Percentiles rank a stretch among this genome's conserved stretches.
phyloP scores from a whole-genome alignment of 1,139 yeast species.

The Yamadazyma mexicana region DNA sequence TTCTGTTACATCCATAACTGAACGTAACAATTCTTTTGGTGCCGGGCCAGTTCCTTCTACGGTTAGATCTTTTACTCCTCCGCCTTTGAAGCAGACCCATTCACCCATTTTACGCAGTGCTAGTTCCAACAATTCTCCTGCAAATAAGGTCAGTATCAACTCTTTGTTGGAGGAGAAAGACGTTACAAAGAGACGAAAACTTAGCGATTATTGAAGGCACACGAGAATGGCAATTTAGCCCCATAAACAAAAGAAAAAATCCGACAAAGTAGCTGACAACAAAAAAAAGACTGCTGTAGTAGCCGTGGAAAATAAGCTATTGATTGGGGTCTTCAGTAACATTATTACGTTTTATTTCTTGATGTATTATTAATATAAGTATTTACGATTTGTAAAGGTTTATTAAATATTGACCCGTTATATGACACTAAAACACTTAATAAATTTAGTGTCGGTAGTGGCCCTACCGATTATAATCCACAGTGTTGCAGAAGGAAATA shows the following conservation, averaged over 20 bases:
- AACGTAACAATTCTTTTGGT: constrained; percentile 5
- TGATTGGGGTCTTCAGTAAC: no score
- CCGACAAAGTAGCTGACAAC: no score
- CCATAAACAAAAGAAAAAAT: no score
- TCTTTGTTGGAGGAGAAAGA: constrained; percentile 27
- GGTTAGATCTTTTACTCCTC: constrained; percentile 7
- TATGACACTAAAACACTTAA: no score
- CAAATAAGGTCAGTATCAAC: constrained; percentile 29
- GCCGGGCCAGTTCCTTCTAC: constrained; percentile 10
- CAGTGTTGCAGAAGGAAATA: no score
- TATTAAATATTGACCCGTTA: no score
- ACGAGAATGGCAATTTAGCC: no score
- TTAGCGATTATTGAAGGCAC: constrained; percentile 8
- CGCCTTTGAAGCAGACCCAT: constrained; percentile 3
- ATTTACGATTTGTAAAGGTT: no score
- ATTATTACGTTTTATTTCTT: constrained; percentile 2
- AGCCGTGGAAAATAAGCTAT: no score
- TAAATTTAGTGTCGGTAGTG: no score
- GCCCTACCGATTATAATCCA: no score
- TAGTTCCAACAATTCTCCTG: constrained; percentile 10
- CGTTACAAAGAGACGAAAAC: constrained; percentile 17
- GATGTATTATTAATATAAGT: constrained; percentile 1
- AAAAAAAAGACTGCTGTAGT: no score
- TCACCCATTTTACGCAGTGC: constrained; percentile 21
- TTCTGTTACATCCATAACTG: constrained; percentile 13